Evolutionary conservation across 2,329 filamentous ascomycete genomes (phyloP).

Genomic region (Hypoxylon sp.): DNA sequence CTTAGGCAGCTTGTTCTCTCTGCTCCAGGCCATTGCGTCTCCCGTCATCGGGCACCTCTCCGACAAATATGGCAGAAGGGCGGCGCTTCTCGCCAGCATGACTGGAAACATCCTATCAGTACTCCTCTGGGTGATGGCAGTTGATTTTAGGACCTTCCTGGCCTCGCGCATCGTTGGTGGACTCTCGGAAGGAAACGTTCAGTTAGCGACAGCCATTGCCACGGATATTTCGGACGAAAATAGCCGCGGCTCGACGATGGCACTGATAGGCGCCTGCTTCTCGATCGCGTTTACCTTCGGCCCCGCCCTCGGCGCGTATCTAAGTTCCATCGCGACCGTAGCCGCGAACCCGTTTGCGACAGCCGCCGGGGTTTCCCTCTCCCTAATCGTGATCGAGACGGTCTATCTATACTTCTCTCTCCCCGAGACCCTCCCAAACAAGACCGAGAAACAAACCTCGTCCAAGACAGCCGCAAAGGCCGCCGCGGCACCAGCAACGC

Average conservation of each 20-base stretch:
- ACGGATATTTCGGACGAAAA: conserved; percentile 93
- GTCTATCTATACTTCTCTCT: conserved; percentile 86
- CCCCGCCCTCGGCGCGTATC: conserved; percentile 88
- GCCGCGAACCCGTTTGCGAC: conserved; percentile 94
- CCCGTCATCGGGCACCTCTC: conserved; percentile 91
- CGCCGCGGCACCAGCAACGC: conserved; percentile 54
- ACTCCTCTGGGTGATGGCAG: conserved; percentile 91
- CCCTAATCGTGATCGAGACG: conserved; percentile 88
- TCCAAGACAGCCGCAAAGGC: conserved; percentile 48
- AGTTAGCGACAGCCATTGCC: conserved; percentile 95
- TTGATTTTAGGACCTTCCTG: conserved; percentile 95
- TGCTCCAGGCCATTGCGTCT: conserved; percentile 92
- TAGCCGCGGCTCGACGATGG: conserved; percentile 92
- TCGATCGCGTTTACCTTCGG: conserved; percentile 98
- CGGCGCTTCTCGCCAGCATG: conserved; percentile 92
- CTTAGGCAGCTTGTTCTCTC: conserved; percentile 89
- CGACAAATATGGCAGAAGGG: conserved; percentile 88
- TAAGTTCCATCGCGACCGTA: conserved; percentile 83
- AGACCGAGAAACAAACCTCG: conserved; percentile 57
- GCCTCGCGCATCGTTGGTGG: conserved; percentile 94
- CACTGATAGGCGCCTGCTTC: conserved; percentile 95
- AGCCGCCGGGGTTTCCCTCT: conserved; percentile 88
- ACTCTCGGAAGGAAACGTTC: conserved; percentile 95
- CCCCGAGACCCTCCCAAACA: conserved; percentile 85
- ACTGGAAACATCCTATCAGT: conserved; percentile 92